Base-by-base conservation (phyloP, 1,284 basidiomycete species). In the Exobasidium cylindrosporum region DNA sequence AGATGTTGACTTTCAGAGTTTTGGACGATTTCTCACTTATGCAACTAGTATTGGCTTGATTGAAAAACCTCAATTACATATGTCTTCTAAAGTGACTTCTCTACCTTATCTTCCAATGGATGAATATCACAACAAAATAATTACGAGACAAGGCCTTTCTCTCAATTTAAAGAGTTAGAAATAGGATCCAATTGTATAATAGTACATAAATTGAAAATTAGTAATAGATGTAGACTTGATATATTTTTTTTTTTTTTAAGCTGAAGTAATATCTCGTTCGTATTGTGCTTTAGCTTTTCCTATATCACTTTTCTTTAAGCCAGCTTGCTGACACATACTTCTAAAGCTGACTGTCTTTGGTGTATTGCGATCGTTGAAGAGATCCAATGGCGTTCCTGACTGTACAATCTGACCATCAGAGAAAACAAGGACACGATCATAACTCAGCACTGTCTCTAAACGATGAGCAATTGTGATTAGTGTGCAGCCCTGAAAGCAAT, bases 391-490 rank as follows among this genome's bases (percentile, higher is more conserved):
- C 17, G 35, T 40, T 7, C 35, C 35, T 10, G 17, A 10, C 35
- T 40, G 35, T 40, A 17, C 17, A 7, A 40, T 7, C 35, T 40
- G 35, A 17, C 35, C 35, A 40, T 40, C 35, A 40, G 35, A 40
- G 17, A 40, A 40, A 17, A 84, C 83, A 29, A 84, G 72, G 54
- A 85, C 83, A 64, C 81, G 81, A 67, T 77, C 77, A 60, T 79
- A 81, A 30, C 76, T 73, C 55, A 81, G 78, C 49, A 82, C 73
- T 1, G 80, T 77, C 40, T 75, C 66, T 6, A 82, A 70, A 6
- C 79, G 69, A 61, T 90, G 89, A 0, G 91, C 91, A 67, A 93
- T 92, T 1, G 90, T 92, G 65, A 95, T 85, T 23, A 93, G 86
- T 40, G 91, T 88, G 0, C 88, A 85, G 3, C 84, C 83, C 10